A percentile compares a stretch with the other conserved stretches of the same genome.
Evolutionary conservation across 1,139 yeast genomes (phyloP).

Genomic region (Chernovozyma sophiae-reginae): DNA sequence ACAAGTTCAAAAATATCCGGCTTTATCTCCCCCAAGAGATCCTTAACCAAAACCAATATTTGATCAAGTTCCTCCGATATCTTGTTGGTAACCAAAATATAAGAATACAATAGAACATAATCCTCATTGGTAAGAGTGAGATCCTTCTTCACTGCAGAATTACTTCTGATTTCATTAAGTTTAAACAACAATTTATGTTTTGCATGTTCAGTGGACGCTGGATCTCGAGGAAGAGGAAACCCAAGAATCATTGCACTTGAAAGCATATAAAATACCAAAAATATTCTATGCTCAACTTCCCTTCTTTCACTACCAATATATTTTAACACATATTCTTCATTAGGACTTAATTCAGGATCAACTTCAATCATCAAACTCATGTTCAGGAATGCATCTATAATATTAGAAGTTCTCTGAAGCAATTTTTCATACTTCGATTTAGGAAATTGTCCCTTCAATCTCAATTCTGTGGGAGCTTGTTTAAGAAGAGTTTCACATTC

Average conservation of each 20-base stretch:
- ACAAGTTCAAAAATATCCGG: constrained; percentile 49
- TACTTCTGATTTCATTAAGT: constrained; percentile 48
- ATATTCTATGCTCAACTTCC: constrained; percentile 69
- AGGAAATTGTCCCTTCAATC: constrained; percentile 75
- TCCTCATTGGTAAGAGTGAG: constrained; percentile 52
- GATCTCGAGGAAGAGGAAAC: constrained; percentile 70
- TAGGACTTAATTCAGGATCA: constrained; percentile 49
- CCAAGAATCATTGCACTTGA: constrained; percentile 75
- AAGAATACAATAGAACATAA: constrained; percentile 71
- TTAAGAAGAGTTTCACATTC: constrained; percentile 58
- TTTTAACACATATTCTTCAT: constrained; percentile 54
- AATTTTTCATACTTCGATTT: constrained; percentile 45
- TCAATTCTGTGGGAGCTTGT: constrained; percentile 73
- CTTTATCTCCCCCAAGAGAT: constrained; percentile 59
- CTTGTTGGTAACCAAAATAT: constrained; percentile 65
- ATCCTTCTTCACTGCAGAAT: constrained; percentile 15
- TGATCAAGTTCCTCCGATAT: constrained; percentile 62
- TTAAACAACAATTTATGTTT: constrained; percentile 65
- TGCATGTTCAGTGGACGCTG: constrained; percentile 77
- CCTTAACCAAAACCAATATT: constrained; percentile 51
- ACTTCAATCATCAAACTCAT: constrained; percentile 63
- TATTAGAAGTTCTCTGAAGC: constrained; percentile 54
- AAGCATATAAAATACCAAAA: constrained; percentile 70
- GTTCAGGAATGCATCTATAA: constrained; percentile 73
- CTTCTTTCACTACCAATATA: constrained; percentile 56